Conservation (phyloP, 345 rosid genomes). For the Populus alba region DNA sequence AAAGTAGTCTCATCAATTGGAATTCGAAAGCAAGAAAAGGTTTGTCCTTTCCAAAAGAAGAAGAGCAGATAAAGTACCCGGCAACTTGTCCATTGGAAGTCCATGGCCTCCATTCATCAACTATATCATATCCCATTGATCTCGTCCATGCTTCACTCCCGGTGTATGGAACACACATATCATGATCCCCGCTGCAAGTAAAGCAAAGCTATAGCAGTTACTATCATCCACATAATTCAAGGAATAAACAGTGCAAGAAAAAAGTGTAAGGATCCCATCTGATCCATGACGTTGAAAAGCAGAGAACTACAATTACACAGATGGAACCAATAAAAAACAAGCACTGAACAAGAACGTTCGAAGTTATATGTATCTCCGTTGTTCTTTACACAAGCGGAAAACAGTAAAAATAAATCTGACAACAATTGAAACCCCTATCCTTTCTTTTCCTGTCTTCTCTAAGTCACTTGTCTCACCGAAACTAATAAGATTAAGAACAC, state of each 20-base stretch:
- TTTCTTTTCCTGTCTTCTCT: not conserved
- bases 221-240: not conserved
- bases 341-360: too few species aligned
- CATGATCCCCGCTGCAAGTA: constrained; percentile 78
- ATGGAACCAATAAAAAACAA: too few species aligned
- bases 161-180: constrained; percentile 89
- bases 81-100: constrained; percentile 56
- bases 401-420: not conserved
- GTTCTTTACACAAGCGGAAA: not conserved
- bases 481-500: not conserved
- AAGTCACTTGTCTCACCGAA: not conserved
- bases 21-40: not conserved
- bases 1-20: not conserved
- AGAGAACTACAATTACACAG: not conserved
- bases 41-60: not conserved
- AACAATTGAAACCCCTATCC: not conserved
- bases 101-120: constrained; percentile 93
- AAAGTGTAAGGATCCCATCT: not conserved
- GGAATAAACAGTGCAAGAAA: not conserved
- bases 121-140: constrained; percentile 64
- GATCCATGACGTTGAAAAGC: not conserved
- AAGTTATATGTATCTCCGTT: not conserved
- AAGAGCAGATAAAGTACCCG: constrained; percentile 45
- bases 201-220: not conserved
- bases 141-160: constrained; percentile 91